Evolutionary conservation across 2,329 filamentous ascomycete species (phyloP).

Genomic region (Anthostomella pinea): DNA sequence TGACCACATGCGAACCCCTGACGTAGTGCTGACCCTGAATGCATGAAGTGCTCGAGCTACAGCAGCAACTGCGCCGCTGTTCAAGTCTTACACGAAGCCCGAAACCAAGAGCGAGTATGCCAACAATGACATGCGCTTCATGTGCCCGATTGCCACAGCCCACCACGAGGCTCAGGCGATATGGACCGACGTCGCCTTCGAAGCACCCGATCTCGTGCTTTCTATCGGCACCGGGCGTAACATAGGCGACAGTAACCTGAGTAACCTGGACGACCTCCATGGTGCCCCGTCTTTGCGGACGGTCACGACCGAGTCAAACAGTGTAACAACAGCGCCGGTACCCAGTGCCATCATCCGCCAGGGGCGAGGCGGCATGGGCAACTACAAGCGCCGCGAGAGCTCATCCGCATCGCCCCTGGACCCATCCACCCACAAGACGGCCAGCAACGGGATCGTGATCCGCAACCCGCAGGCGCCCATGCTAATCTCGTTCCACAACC

Average conservation of each 20-base stretch:
- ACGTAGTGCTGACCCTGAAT: not conserved
- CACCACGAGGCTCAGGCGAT: slow-evolving; percentile 29
- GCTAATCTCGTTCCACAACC: slow-evolving; percentile 30
- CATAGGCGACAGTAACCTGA: slow-evolving; percentile 23
- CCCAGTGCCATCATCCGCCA: slow-evolving; percentile 26
- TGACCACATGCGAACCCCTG: not conserved
- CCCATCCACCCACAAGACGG: slow-evolving; percentile 4
- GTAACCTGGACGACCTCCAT: slow-evolving; percentile 10
- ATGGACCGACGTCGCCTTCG: slow-evolving; percentile 25
- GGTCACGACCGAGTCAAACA: slow-evolving; percentile 22
- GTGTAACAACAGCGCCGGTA: slow-evolving; percentile 10
- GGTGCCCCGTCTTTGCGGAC: slow-evolving; percentile 16
- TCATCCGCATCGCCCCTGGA: slow-evolving; percentile 3
- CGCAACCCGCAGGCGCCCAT: slow-evolving; percentile 30
- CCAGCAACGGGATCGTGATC: slow-evolving; percentile 27
- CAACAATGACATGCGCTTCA: slow-evolving; percentile 21
- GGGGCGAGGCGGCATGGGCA: slow-evolving; percentile 29
- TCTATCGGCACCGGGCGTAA: slow-evolving; percentile 31
- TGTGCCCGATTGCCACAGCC: slow-evolving; percentile 27
- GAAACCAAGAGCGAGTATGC: slow-evolving; percentile 26
- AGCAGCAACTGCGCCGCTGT: slow-evolving; percentile 29
- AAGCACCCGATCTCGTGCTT: slow-evolving; percentile 28
- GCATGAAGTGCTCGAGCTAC: slow-evolving; percentile 28
- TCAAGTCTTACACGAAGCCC: slow-evolving; percentile 28
- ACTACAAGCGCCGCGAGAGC: slow-evolving; percentile 27